These are phyloP conservation scores for Starmerella floris DNA, from an alignment of 805 yeast species.

Conservation along the genomic window DNA sequence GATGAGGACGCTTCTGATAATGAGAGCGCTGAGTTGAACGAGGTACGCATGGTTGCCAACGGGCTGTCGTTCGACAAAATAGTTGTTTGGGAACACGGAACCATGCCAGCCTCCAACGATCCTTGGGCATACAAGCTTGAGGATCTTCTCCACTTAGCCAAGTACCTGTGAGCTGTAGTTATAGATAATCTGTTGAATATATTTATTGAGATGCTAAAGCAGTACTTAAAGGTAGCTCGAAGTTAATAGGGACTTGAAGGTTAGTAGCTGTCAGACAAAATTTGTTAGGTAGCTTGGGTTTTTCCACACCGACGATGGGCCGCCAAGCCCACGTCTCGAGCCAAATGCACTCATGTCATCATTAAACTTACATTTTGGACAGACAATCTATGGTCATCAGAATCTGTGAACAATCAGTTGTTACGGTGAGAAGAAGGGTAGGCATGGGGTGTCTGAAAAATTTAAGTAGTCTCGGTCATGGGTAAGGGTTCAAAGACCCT, in stretches of 20 bases:
- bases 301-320: slow-evolving; percentile 90
- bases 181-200: background rate
- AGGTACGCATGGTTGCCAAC: background rate
- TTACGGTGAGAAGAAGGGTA: background rate
- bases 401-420: background rate
- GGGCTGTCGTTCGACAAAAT: slow-evolving; percentile 7
- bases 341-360: slow-evolving; percentile 99
- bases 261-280: slow-evolving; percentile 42
- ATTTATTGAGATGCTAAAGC: background rate
- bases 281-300: slow-evolving; percentile 89
- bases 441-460: background rate
- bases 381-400: background rate
- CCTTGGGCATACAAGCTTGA: slow-evolving; percentile 16
- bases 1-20: slow-evolving; percentile 4
- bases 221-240: background rate
- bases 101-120: slow-evolving; percentile 7
- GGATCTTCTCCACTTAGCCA: slow-evolving; percentile 13
- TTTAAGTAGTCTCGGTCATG: background rate
- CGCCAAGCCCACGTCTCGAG: slow-evolving; percentile 54
- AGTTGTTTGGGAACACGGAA: slow-evolving; percentile 19
- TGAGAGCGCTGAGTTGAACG: background rate
- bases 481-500: background rate
- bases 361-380: slow-evolving; percentile 31
- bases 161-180: background rate
- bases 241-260: slow-evolving; percentile 1